Evolutionary conservation across 2,329 filamentous ascomycete genomes (phyloP).

Genomic region (Nothophaeocryptopus gaeumannii): DNA sequence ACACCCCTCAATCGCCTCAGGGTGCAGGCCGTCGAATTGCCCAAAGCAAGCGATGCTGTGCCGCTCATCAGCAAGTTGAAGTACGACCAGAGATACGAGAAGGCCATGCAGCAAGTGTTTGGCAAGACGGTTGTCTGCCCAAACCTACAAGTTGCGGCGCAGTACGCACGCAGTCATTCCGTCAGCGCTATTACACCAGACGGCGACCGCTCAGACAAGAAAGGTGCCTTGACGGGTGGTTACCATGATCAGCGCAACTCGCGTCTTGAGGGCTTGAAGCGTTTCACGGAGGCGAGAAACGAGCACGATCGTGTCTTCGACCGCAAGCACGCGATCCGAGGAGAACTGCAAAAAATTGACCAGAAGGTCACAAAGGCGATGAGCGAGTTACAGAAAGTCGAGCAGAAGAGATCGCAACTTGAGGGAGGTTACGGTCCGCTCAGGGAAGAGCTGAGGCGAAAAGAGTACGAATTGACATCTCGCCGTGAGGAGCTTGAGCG

Average conservation of each 20-base stretch:
- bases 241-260: slow-evolving; percentile 85
- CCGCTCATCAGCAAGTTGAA: slow-evolving; percentile 81
- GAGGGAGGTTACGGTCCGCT: slow-evolving; percentile 81
- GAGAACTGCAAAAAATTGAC: slow-evolving; percentile 72
- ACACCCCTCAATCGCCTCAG: slow-evolving; percentile 85
- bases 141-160: slow-evolving; percentile 78
- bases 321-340: slow-evolving; percentile 64
- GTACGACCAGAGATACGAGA: slow-evolving; percentile 73
- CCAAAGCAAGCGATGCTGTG: slow-evolving; percentile 81
- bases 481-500: slow-evolving; percentile 71
- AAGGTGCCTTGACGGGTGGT: slow-evolving; percentile 91
- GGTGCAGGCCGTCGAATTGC: slow-evolving; percentile 69
- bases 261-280: slow-evolving; percentile 77
- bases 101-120: slow-evolving; percentile 91
- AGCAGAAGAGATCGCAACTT: slow-evolving; percentile 72
- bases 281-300: slow-evolving; percentile 70
- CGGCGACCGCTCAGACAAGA: slow-evolving; percentile 91
- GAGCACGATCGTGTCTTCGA: slow-evolving; percentile 67
- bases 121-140: slow-evolving; percentile 93
- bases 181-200: slow-evolving; percentile 92
- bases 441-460: slow-evolving; percentile 70
- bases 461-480: slow-evolving; percentile 70
- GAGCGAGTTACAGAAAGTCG: slow-evolving; percentile 76
- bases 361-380: slow-evolving; percentile 87
- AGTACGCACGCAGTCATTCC: slow-evolving; percentile 88